Base-by-base conservation (phyloP, 306 rosid species). In the Rosa lucieae region DNA sequence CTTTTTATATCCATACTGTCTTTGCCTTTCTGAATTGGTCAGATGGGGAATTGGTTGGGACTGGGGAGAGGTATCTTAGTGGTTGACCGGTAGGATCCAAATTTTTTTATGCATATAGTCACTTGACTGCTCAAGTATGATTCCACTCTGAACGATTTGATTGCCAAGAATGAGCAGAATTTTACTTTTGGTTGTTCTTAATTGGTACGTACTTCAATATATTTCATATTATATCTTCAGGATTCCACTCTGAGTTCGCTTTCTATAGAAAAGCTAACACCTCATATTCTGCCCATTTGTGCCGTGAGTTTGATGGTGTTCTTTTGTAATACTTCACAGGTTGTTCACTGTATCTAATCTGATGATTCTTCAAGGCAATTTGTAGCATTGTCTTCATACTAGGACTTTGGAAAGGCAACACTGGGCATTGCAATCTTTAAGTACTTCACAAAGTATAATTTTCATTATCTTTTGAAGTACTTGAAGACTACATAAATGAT, bases 401-500 rank as follows among this genome's bases (percentile, higher is more conserved):
- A 43, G 53, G 68, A 75, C 17, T 66, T 58, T 39, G 69, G 56
- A 49, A 52, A 55, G 75, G 40, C 42, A 29, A 14, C 42, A 2
- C 62, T 82, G 63, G 20, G 21, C 56, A 40, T 75, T 82, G 35
- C 72, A 67, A 80, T 75, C 59, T 61, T 67, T 70, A 55, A 76
- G 48, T 67, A 65, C 77, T 53, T 82, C 55, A 71, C 72, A 61
- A 2, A 84, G 29, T 63, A 76, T 75, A 74, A 72, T 49, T 46
- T 66, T 10, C 11, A 29, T 3, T 3, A 66, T 78, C 75, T 67
- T 69, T 83, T 82, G 87, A 78, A 74, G 77, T 82, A 55, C 75
- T 76, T 70, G 68, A 77, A 78, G 81, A 12, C 71, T 68, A 72
- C 43, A 77, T 79, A 88, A 84, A 95, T 85, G 96, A 85, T 78